Evolutionary conservation across 306 rosid genomes (phyloP).

Genomic region (Trichosanthes cucumerina): DNA sequence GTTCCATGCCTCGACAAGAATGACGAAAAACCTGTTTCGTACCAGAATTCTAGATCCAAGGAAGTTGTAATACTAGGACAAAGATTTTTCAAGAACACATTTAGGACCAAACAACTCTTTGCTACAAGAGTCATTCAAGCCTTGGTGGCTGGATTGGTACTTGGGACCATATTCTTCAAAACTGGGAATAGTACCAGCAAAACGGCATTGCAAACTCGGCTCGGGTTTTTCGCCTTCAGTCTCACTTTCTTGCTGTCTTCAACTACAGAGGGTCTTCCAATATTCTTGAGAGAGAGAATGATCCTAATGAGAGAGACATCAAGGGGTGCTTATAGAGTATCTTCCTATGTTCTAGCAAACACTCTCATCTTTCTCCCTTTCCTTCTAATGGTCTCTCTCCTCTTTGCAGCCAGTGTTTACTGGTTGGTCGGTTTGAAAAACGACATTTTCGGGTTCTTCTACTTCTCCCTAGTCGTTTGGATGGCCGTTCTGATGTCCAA

Average conservation of each 20-base stretch:
- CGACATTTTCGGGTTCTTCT: conserved; percentile 27
- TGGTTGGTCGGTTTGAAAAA: conserved; percentile 35
- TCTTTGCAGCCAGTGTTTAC: conserved; percentile 34
- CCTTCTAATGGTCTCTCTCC: conserved; percentile 31
- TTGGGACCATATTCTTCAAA: conserved; percentile 37
- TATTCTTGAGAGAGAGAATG: conserved; percentile 40
- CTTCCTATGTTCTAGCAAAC: conserved; percentile 45
- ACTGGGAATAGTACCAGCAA: conserved; percentile 26
- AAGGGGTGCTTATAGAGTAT: conserved; percentile 42
- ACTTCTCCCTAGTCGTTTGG: conserved; percentile 45
- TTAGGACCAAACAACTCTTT: conserved; percentile 77
- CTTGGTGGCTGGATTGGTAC: conserved; percentile 32
- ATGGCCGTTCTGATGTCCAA: conserved; percentile 58
- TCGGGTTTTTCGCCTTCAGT: conserved; percentile 49
- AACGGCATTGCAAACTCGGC: conserved; percentile 26
- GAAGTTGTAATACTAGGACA: conserved; percentile 70
- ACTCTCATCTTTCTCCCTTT: conserved; percentile 40
- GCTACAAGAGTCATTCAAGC: conserved; percentile 44
- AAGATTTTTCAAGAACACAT: conserved; percentile 73
- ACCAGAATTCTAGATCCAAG: conserved; percentile 36
- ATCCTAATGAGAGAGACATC: conserved; percentile 38
- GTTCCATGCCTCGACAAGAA: conserved; percentile 14
- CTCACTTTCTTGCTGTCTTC: conserved; percentile 55
- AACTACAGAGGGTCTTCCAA: conserved; percentile 47
- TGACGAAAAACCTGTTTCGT: conserved; percentile 30